Percentiles rank a stretch among this genome's conserved stretches.
Conservation (phyloP, 371 early-diverging fungal species). For the Dichotomocladium elegans region DNA sequence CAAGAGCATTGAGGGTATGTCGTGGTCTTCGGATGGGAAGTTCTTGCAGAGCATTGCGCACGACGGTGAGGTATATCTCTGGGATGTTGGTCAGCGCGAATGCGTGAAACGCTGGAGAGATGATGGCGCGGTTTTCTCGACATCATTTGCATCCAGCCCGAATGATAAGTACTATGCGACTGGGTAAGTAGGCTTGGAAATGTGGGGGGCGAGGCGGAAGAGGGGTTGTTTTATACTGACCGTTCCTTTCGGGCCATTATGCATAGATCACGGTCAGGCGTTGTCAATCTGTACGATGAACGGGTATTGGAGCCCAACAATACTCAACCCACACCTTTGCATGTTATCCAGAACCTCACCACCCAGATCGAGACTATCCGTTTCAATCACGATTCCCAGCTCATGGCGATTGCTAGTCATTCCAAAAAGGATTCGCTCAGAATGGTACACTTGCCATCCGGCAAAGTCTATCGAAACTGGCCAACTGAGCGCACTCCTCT, state of each 20-base stretch:
- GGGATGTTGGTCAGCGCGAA: constrained; percentile 60
- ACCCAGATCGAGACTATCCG: constrained; percentile 67
- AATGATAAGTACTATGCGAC: constrained; percentile 77
- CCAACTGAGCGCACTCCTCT: constrained; percentile 81
- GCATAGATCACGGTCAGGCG: constrained; percentile 69
- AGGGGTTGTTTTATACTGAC: too few relatives aligned
- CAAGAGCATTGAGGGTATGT: constrained; percentile 60
- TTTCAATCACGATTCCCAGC: constrained; percentile 84
- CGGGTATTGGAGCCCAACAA: constrained; percentile 33
- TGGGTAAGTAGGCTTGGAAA: constrained; percentile 54
- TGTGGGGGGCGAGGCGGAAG: not conserved
- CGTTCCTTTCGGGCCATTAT: not conserved
- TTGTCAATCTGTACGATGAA: constrained; percentile 84
- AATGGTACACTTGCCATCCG: constrained; percentile 75
- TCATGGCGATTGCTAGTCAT: constrained; percentile 73
- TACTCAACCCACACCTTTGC: constrained; percentile 63
- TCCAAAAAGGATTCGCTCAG: constrained; percentile 72
- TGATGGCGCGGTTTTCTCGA: constrained; percentile 76
- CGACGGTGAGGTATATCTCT: constrained; percentile 71
- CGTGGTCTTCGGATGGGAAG: constrained; percentile 64
- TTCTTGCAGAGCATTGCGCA: constrained; percentile 61
- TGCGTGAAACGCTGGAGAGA: constrained; percentile 78
- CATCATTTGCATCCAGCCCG: constrained; percentile 66
- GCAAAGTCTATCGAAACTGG: constrained; percentile 88
- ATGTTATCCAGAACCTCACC: constrained; percentile 78